Conservation (phyloP, 352 stramenopile species). For the Phytopythium chamaehyphon region DNA sequence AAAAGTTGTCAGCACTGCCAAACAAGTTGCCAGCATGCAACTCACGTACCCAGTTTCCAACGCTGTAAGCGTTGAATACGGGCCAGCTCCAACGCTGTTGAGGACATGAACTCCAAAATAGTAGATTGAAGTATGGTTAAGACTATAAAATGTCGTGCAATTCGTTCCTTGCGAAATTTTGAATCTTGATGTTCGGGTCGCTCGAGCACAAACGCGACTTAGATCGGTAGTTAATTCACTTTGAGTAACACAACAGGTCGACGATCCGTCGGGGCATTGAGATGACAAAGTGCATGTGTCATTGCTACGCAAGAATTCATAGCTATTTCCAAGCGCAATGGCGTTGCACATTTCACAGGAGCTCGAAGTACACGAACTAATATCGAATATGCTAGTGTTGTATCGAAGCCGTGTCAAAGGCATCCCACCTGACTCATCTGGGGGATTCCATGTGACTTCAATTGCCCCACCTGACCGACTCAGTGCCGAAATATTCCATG, state of each 20-base stretch:
- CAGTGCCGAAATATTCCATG: slow-evolving; percentile 22
- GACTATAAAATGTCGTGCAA: slow-evolving; percentile 25
- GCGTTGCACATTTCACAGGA: slow-evolving; percentile 30
- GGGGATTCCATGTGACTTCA: slow-evolving; percentile 48
- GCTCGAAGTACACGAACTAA: slow-evolving; percentile 19
- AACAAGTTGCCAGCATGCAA: not conserved
- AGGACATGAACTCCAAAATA: slow-evolving; percentile 48
- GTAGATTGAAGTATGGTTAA: slow-evolving; percentile 49
- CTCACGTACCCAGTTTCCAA: slow-evolving; percentile 33
- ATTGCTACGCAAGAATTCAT: slow-evolving; percentile 11
- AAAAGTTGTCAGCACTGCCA: not conserved
- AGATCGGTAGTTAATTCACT: slow-evolving; percentile 10
- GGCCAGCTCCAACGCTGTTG: slow-evolving; percentile 33
- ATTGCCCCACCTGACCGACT: slow-evolving; percentile 36
- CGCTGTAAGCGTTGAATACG: slow-evolving; percentile 19
- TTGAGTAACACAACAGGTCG: slow-evolving; percentile 35
- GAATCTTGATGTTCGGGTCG: slow-evolving; percentile 6
- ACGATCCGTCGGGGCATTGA: slow-evolving; percentile 32
- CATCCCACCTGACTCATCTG: slow-evolving; percentile 31
- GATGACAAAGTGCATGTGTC: slow-evolving; percentile 15
- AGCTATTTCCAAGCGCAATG: slow-evolving; percentile 20
- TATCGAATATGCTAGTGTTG: slow-evolving; percentile 30
- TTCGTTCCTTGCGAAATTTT: slow-evolving; percentile 29
- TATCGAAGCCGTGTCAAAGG: slow-evolving; percentile 31
- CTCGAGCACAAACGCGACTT: slow-evolving; percentile 21